A percentile compares a stretch with the other conserved stretches of the same genome.
Evolutionary conservation across 2,329 filamentous ascomycete genomes (phyloP).

Genomic region (Pseudocercospora macadamiae): DNA sequence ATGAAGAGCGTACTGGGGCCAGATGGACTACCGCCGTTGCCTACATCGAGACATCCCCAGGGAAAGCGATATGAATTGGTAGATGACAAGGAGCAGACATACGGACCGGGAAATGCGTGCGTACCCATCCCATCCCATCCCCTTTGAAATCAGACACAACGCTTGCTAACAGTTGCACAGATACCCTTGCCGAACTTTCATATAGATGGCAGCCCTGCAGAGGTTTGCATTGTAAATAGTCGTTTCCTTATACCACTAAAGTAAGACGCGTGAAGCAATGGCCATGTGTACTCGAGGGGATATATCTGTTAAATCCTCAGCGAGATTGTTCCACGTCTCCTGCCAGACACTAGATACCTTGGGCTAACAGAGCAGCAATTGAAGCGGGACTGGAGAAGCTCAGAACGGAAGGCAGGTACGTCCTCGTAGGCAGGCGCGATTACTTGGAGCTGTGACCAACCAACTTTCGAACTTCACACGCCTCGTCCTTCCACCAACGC

Average conservation of each 20-base stretch:
- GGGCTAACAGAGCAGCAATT: too few species aligned
- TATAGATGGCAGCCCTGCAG: too few species aligned
- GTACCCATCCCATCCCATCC: too few species aligned
- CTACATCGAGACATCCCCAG: conserved; percentile 67
- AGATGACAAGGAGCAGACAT: conserved; percentile 72
- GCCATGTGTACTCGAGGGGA: too few species aligned
- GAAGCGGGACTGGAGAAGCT: too few species aligned
- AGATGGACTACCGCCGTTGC: conserved; percentile 83
- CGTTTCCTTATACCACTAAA: background rate
- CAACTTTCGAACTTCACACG: background rate
- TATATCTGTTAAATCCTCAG: too few species aligned
- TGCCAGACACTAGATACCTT: too few species aligned
- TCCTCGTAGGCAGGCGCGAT: background rate
- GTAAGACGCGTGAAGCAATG: background rate
- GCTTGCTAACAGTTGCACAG: conserved; percentile 33
- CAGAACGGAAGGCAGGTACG: background rate
- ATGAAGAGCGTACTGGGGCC: conserved; percentile 67
- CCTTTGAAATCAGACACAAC: too few species aligned
- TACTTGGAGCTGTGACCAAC: background rate
- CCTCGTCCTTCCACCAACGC: too few species aligned
- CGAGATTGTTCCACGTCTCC: too few species aligned
- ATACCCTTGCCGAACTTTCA: conserved; percentile 53
- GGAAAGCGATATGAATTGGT: conserved; percentile 73
- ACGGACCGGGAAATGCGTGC: conserved; percentile 50
- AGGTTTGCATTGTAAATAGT: conserved; percentile 22